Base-by-base conservation (phyloP, 495 filamentous ascomycete genomes). In the Hypoxylon lienhwacheense region DNA sequence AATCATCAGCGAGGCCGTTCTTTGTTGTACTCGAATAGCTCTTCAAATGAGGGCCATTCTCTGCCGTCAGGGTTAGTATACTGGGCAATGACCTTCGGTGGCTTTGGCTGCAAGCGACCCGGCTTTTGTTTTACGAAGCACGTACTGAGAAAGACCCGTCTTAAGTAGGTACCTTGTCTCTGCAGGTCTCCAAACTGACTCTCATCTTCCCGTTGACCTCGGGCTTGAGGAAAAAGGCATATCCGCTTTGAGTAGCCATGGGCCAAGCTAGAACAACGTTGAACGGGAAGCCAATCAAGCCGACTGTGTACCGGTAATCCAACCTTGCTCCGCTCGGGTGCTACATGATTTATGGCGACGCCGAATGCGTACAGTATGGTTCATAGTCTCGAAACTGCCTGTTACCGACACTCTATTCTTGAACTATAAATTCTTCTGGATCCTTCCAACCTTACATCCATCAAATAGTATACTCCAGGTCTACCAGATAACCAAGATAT, bases 231-330 rank as follows among this genome's bases (percentile, higher is more conserved):
- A 83, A 85, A 10, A 74, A 73, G n/a, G 77, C 78, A 53, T 73
- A 77, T 0, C 82, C 81, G 29, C 69, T 73, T 0, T 67, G 61
- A 1, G 82, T 85, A 12, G 73, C 78, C 79, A 84, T 82, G 0
- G 78, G 78, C 77, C 78, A 83, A 55, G 82, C 79, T 11, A 85
- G 67, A 25, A 83, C 67, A 0, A 78, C 79, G 49, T 78, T 78
- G 45, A 56, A 49, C 14, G 53, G 53, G 14, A 49, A 42, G 16
- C 53, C 45, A 25, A 49, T 56, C 35, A 41, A 41, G 44, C 43
- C 53, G 14, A 48, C 41, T n/a, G n/a, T n/a, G n/a, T n/a, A n/a
- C n/a, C n/a, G n/a, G n/a, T n/a, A n/a, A n/a, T n/a, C n/a, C n/a
- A n/a, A n/a, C n/a, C n/a, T n/a, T n/a, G n/a, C n/a, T n/a, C n/a